Percentiles rank a stretch among this genome's conserved stretches.
Evolutionary conservation across 345 rosid genomes (phyloP).

Genomic region (Rhodamnia argentea): DNA sequence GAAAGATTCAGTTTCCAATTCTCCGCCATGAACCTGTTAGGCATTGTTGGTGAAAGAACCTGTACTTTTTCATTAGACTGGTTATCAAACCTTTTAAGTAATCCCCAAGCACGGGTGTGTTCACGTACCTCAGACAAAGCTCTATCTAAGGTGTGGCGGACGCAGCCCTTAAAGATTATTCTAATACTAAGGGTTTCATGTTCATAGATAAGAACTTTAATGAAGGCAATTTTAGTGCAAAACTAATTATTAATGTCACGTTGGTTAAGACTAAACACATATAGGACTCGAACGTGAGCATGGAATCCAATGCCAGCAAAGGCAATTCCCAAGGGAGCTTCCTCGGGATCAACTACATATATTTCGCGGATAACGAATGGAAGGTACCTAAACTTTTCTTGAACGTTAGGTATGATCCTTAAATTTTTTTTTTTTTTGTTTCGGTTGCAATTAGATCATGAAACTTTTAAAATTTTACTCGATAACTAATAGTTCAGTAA

Average conservation of each 20-base stretch:
- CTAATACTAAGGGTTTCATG: background rate
- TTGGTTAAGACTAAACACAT: background rate
- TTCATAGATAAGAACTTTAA: background rate
- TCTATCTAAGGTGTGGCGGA: background rate
- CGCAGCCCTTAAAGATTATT: background rate
- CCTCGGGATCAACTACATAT: background rate
- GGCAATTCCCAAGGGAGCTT: background rate
- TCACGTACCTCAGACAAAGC: background rate
- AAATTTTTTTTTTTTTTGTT: background rate
- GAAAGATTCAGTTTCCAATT: background rate
- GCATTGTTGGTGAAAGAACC: background rate
- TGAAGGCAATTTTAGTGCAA: background rate
- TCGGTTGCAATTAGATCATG: rapidly evolving
- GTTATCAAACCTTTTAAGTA: background rate
- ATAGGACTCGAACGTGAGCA: background rate
- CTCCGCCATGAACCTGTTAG: background rate
- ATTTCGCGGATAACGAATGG: background rate
- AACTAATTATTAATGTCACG: background rate
- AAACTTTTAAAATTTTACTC: background rate
- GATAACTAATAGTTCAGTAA: background rate
- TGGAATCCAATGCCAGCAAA: background rate
- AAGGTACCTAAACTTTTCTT: background rate
- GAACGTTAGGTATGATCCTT: background rate
- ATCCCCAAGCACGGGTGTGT: background rate
- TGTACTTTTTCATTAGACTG: background rate